Conservation (phyloP, 2,329 filamentous ascomycete genomes). For the Fusarium sp. region DNA sequence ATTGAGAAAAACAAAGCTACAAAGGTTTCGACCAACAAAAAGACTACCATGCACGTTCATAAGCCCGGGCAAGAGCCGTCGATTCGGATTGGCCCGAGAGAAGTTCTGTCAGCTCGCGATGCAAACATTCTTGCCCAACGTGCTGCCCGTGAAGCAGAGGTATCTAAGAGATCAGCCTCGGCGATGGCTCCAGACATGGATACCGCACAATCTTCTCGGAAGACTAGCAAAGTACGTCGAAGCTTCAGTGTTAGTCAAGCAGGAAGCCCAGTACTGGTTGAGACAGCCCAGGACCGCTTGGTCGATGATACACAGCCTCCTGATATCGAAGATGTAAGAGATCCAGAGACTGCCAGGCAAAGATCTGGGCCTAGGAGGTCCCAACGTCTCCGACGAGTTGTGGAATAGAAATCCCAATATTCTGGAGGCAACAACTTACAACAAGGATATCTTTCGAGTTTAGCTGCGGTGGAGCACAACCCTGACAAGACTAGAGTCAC, state of each 20-base stretch:
- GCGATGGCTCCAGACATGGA: neutral
- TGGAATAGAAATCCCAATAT: constrained; percentile 22
- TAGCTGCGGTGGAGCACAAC: constrained; percentile 2
- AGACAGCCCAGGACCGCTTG: neutral
- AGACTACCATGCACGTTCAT: neutral
- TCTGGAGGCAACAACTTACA: constrained; percentile 4
- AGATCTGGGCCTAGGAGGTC: constrained; percentile 14
- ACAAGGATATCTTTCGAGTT: constrained; percentile 10
- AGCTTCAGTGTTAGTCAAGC: constrained; percentile 43
- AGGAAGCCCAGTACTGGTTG: constrained; percentile 42
- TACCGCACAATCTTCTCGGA: constrained; percentile 4
- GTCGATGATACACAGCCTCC: neutral
- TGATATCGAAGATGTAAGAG: neutral
- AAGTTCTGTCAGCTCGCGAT: constrained; percentile 21
- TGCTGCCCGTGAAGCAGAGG: neutral
- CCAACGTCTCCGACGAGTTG: constrained; percentile 9
- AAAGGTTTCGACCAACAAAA: neutral
- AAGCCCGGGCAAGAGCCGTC: neutral
- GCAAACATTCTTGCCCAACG: constrained; percentile 14
- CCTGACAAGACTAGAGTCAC: neutral
- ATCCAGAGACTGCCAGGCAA: neutral
- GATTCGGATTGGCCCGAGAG: neutral
- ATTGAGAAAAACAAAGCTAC: neutral
- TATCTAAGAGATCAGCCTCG: constrained; percentile 1
- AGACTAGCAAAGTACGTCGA: constrained; percentile 26